These are phyloP conservation scores for Boletus eberwhitei DNA, from an alignment of 768 basidiomycete species.

Conservation along the genomic window DNA sequence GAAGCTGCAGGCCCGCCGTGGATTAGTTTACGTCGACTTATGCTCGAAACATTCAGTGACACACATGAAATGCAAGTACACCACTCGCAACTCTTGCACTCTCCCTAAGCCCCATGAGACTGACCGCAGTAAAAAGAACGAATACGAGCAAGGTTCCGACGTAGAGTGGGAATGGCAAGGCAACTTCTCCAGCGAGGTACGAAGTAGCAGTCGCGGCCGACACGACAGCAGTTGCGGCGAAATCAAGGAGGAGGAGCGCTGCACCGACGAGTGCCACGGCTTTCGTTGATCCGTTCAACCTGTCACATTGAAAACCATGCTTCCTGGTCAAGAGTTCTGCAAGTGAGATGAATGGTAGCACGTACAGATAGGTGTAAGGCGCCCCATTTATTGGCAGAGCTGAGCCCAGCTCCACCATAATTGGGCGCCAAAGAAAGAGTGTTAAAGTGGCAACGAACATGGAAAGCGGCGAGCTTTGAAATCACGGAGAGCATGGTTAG, in stretches of 20 bases:
- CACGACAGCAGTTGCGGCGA: slow-evolving; percentile 63
- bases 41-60: slow-evolving; percentile 11
- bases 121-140: slow-evolving; percentile 48
- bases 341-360: not conserved
- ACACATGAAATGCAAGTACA: slow-evolving; percentile 59
- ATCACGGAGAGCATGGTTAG: not conserved
- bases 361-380: slow-evolving; percentile 67
- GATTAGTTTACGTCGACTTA: not conserved
- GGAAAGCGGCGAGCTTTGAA: slow-evolving; percentile 61
- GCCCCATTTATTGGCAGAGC: slow-evolving; percentile 69
- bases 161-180: slow-evolving; percentile 53
- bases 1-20: slow-evolving; percentile 34
- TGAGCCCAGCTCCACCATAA: slow-evolving; percentile 70
- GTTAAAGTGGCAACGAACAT: slow-evolving; percentile 60
- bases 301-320: slow-evolving; percentile 18
- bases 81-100: slow-evolving; percentile 57
- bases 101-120: slow-evolving; percentile 58
- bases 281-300: slow-evolving; percentile 64
- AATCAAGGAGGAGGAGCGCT: slow-evolving; percentile 67
- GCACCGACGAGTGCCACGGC: slow-evolving; percentile 62
- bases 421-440: slow-evolving; percentile 68
- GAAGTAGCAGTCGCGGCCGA: slow-evolving; percentile 70
- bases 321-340: not conserved
- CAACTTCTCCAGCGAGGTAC: slow-evolving; percentile 64
- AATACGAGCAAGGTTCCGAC: slow-evolving; percentile 54